Evolutionary conservation across 139 green algal genomes (phyloP).

Genomic region (Klebsormidium nitens): DNA sequence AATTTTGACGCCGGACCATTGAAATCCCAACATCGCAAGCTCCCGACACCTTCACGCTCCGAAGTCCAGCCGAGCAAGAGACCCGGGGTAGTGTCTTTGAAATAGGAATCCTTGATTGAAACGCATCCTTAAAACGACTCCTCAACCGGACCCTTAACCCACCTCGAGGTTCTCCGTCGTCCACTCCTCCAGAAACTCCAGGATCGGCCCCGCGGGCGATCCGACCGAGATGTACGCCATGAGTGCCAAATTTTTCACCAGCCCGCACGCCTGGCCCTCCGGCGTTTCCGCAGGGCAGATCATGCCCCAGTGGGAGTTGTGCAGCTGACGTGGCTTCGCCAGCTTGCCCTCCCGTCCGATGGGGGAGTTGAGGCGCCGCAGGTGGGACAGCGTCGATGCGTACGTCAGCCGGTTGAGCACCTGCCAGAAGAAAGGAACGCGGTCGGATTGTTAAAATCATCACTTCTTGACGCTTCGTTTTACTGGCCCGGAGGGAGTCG

Average conservation of each 20-base stretch:
- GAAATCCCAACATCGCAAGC: too few species aligned
- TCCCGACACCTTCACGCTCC: too few species aligned
- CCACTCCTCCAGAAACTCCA: constrained; percentile 58
- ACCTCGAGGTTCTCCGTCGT: constrained; percentile 53
- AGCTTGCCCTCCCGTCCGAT: constrained; percentile 70
- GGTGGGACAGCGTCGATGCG: constrained; percentile 87
- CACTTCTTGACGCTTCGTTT: too few species aligned
- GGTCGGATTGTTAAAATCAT: background rate
- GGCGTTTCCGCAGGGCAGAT: constrained; percentile 95
- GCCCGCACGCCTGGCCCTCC: constrained; percentile 81
- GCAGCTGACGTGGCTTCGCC: constrained; percentile 93
- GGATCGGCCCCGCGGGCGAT: constrained; percentile 37
- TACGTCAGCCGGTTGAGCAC: constrained; percentile 95
- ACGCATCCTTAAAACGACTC: too few species aligned
- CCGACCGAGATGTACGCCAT: constrained; percentile 72
- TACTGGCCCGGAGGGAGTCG: too few species aligned
- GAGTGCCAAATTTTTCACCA: constrained; percentile 98
- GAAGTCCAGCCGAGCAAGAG: too few species aligned
- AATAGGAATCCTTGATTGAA: too few species aligned
- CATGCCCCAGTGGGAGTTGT: constrained; percentile 97
- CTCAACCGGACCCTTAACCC: too few species aligned
- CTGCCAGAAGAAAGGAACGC: constrained; percentile 45
- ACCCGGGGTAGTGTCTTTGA: too few species aligned
- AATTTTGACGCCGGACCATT: too few species aligned
- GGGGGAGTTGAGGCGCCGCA: constrained; percentile 94